Evolutionary conservation across 1,139 yeast genomes (phyloP).

Genomic region (Lodderomyces margitis): DNA sequence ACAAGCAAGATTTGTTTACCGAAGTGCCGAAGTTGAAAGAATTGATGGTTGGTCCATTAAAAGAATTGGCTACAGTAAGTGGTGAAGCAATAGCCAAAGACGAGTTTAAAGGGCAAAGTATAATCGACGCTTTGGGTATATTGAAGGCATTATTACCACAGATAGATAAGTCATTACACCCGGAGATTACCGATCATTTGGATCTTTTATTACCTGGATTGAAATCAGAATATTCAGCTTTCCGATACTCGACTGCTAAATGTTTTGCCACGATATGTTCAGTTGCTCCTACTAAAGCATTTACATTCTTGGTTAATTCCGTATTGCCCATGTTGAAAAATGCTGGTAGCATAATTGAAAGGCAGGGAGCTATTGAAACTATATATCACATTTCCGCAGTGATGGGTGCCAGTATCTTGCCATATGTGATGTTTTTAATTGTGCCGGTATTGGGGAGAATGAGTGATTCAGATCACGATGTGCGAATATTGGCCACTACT

Average conservation of each 20-base stretch:
- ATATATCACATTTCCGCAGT: slow-evolving; percentile 79
- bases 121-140: slow-evolving; percentile 85
- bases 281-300: slow-evolving; percentile 69
- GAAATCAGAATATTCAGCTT: slow-evolving; percentile 68
- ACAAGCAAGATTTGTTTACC: slow-evolving; percentile 54
- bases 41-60: slow-evolving; percentile 68
- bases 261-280: slow-evolving; percentile 81
- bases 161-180: slow-evolving; percentile 49
- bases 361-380: slow-evolving; percentile 95
- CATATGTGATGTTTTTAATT: slow-evolving; percentile 91
- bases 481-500: slow-evolving; percentile 89
- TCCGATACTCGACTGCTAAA: slow-evolving; percentile 88
- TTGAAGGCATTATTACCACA: slow-evolving; percentile 71
- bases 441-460: slow-evolving; percentile 96
- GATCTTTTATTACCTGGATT: slow-evolving; percentile 61
- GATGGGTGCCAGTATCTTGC: slow-evolving; percentile 88
- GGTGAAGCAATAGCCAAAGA: slow-evolving; percentile 41
- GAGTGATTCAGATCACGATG: slow-evolving; percentile 92
- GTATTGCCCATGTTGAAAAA: slow-evolving; percentile 80
- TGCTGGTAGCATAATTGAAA: slow-evolving; percentile 68
- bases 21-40: slow-evolving; percentile 67
- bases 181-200: slow-evolving; percentile 45
- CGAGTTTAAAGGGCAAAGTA: slow-evolving; percentile 65
- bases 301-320: slow-evolving; percentile 75
- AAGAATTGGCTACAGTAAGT: slow-evolving; percentile 23